Evolutionary conservation across 2,329 filamentous ascomycete species (phyloP), one percentile per base, ranked within the genome.

Genomic region (Bertia moriformis): DNA sequence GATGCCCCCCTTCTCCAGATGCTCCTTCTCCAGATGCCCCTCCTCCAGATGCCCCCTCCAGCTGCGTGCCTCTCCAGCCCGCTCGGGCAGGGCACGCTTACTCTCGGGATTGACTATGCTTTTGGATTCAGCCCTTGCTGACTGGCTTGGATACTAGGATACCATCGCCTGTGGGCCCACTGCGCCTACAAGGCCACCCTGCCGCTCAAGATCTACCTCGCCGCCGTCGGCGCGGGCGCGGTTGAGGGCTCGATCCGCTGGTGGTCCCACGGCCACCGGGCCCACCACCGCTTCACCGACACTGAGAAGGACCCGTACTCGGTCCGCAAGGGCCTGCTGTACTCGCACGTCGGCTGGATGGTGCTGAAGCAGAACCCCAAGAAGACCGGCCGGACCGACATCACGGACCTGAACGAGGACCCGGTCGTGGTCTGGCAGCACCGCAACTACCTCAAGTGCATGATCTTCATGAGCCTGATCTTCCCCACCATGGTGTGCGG

Each of bases 331-430:
- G 65, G 65, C 37, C 57, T 67, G 7, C 41, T 66, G 41, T 68
- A 67, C 54, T 66, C 63, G 27, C 65, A 68, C 46, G 50, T 68
- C 19, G 64, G 64, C 42, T 68, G 65, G 65, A 67, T 68, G 62
- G 55, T 67, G 45, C 67, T 68, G 63, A 67, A 66, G 58, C 65
- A 67, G 54, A 66, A 68, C 57, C 64, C 63, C 44, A 67, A 67
- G 60, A 58, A 63, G 13, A 62, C 66, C 39, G 65, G 65, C 52
- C 61, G 64, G 41, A 66, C 61, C 42, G 65, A 68, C 46, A 67
- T 67, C 46, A 60, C 61, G 44, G 65, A 68, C 43, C 48, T 68
- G 41, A 67, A 67, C 54, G 64, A 67, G 38, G 64, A 67, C 48
- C 55, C 61, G 24, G 56, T 68, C 32, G 65, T 68, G 40, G 59